phyloP scores from a whole-genome alignment of 73 alveolate species.

The Tetrahymena borealis region DNA sequence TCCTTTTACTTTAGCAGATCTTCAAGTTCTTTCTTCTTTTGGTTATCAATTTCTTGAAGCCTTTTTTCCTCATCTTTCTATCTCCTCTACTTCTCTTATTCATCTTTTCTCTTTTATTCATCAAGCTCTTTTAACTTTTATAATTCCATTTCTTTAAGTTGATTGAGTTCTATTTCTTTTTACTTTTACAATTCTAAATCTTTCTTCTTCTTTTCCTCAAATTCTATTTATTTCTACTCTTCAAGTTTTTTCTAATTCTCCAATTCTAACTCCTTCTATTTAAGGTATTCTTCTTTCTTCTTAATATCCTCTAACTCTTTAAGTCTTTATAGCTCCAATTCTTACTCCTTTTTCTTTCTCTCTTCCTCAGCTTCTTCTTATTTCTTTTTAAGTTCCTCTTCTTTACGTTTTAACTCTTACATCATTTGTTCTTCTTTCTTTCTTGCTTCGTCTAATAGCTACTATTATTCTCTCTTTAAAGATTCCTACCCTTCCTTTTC shows the following conservation, averaged over 20 bases:
- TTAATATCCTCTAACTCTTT: conserved; percentile 10
- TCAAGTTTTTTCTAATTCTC: conserved; percentile 1
- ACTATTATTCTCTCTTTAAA: neutral
- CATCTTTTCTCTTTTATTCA: neutral
- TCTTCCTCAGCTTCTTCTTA: conserved; percentile 18
- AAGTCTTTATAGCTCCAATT: neutral
- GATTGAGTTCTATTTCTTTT: neutral
- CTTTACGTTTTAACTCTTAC: conserved; percentile 10
- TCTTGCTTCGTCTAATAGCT: conserved; percentile 3
- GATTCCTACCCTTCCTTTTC: neutral
- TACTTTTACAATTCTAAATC: neutral
- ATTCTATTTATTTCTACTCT: neutral
- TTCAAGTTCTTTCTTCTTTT: neutral
- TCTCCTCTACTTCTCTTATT: conserved; percentile 7
- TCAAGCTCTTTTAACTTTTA: neutral
- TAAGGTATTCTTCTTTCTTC: neutral
- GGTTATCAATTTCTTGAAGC: neutral
- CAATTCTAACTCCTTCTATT: neutral
- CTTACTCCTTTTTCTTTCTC: conserved; percentile 7
- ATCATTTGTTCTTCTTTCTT: conserved; percentile 17
- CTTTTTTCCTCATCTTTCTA: conserved; percentile 13
- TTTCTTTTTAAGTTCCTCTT: conserved; percentile 14
- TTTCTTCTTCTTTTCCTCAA: neutral
- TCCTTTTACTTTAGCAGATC: neutral
- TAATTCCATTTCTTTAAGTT: neutral